Evolutionary conservation across 768 basidiomycete genomes (phyloP), one percentile per base, ranked within the genome.

Genomic region (Asterophora lycoperdoides): DNA sequence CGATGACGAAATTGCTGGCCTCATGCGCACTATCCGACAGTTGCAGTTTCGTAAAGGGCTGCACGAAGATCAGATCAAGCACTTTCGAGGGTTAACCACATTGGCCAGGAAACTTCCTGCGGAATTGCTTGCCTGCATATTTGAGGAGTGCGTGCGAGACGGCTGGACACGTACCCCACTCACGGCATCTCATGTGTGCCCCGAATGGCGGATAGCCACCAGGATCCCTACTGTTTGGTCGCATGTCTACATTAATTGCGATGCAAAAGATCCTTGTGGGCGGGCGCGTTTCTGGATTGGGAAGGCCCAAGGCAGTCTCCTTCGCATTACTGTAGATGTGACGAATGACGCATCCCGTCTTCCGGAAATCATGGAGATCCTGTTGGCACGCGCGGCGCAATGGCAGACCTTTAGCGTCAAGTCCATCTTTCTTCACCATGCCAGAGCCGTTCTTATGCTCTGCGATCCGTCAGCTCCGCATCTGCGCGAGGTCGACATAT

Each of bases 91-190:
- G 23, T 61, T 74, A 30, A 72, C 77, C 38, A 79, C 80, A 1
- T 70, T 83, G 34, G 81, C 80, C 7, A 71, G 72, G n/a, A 77
- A 74, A 18, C 67, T 81, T 46, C 79, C 80, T 4, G 64, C 65
- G 1, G 82, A 84, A 57, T 61, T 83, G 19, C 69, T 84, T 19
- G 75, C 74, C 23, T 60, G 64, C 50, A 76, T 84, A 29, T 79
- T 84, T 55, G 75, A 78, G 50, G 63, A 68, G 33, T 79, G 78
- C 60, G 71, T 74, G 4, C 63, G 62, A 17, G 68, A 70, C 39
- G 75, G 77, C 10, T 81, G 78, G 76, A 74, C 74, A 20, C 70
- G 72, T 20, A 78, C 75, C 15, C 81, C 82, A 15, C 58, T 84
- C 11, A 67, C 74, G 28, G 72, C 71, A 35, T 83, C 81, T 8